Percentiles rank a stretch among this genome's conserved stretches.
phyloP scores from a whole-genome alignment of 1,284 basidiomycete species.

The Coniferiporia weirii region DNA sequence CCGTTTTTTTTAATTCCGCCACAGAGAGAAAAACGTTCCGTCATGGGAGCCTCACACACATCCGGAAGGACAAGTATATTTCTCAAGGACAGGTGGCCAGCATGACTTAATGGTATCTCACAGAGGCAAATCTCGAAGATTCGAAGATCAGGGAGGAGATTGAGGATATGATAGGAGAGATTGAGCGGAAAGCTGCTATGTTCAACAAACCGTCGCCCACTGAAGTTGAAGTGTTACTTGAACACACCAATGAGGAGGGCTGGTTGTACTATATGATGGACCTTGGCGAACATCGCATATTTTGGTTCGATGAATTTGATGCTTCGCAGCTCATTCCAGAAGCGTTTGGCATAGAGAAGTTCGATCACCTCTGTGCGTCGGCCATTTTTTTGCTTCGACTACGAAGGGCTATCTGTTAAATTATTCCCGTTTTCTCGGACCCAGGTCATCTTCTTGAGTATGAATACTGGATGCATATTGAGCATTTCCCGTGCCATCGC shows the following conservation, averaged over 20 bases:
- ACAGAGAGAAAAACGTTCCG: not conserved
- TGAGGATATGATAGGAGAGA: not conserved
- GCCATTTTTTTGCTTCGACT: not conserved
- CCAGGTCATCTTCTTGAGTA: not conserved
- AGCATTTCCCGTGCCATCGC: conserved; percentile 42
- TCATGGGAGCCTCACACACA: conserved; percentile 9
- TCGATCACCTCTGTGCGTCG: conserved; percentile 4
- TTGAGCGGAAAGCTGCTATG: not conserved
- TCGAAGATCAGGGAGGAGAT: not conserved
- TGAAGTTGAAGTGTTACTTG: conserved; percentile 3
- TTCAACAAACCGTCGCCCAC: not conserved
- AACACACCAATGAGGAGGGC: not conserved
- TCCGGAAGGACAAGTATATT: conserved; percentile 14
- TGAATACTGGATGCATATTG: conserved; percentile 41
- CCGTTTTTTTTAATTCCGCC: not conserved
- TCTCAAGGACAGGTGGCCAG: not conserved
- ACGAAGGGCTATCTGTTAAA: not conserved
- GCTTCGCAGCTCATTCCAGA: not conserved
- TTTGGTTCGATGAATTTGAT: conserved; percentile 27
- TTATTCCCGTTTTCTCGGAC: not conserved
- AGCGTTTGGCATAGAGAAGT: not conserved
- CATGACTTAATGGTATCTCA: conserved; percentile 2
- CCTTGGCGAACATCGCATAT: conserved; percentile 32
- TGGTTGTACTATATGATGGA: conserved; percentile 41
- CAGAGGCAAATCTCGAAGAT: not conserved